Evolutionary conservation across 2,329 filamentous ascomycete genomes (phyloP).

Genomic region (Tetracladium maxilliforme): DNA sequence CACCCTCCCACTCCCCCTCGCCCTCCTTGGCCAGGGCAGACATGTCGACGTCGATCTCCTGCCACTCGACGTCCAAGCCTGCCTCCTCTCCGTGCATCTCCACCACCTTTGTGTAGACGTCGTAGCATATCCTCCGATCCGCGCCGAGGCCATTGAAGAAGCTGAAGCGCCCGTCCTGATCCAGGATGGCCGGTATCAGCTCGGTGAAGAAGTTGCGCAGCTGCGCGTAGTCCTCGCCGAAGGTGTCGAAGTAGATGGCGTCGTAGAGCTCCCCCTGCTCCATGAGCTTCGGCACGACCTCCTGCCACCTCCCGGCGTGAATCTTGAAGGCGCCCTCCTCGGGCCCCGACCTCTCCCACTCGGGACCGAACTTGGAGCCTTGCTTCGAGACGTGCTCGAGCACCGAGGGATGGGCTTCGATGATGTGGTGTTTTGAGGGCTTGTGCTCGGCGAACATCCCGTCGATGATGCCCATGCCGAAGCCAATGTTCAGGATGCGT

Average conservation of each 20-base stretch:
- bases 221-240: conserved; percentile 83
- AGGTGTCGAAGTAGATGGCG: conserved; percentile 94
- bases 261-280: conserved; percentile 60
- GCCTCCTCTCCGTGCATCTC: conserved; percentile 86
- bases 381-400: no score
- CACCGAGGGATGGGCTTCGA: conserved; percentile 73
- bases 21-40: conserved; percentile 47
- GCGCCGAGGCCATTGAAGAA: conserved; percentile 89
- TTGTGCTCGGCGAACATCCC: conserved; percentile 54
- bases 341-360: conserved; percentile 39
- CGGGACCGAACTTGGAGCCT: conserved; percentile 35
- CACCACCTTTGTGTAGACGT: conserved; percentile 85
- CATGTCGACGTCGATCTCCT: conserved; percentile 59
- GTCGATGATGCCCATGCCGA: conserved; percentile 85
- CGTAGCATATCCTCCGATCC: conserved; percentile 84
- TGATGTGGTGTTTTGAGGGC: conserved; percentile 63
- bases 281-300: conserved; percentile 55
- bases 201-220: conserved; percentile 81
- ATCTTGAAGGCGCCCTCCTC: conserved; percentile 58
- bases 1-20: conserved; percentile 72
- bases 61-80: conserved; percentile 81
- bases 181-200: conserved; percentile 66
- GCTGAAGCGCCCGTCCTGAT: conserved; percentile 59
- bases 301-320: conserved; percentile 67
- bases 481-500: conserved; percentile 71